Evolutionary conservation across 495 filamentous ascomycete genomes (phyloP).

Genomic region (Apiosordaria backusii): DNA sequence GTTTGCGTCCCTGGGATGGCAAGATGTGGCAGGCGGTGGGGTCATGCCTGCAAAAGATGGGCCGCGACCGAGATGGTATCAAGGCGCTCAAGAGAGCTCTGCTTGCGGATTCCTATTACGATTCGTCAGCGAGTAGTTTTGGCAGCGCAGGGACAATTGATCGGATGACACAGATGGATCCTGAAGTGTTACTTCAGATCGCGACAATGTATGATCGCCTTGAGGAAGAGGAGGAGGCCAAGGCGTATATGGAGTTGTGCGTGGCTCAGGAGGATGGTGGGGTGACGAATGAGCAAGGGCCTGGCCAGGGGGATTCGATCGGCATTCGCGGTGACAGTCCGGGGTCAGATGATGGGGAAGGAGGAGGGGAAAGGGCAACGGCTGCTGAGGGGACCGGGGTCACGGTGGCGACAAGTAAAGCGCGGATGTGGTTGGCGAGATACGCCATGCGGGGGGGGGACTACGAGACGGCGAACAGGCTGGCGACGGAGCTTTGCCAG

Average conservation of each 20-base stretch:
- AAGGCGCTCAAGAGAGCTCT: constrained; percentile 91
- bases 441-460: constrained; percentile 72
- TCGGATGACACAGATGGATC: constrained; percentile 65
- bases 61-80: constrained; percentile 77
- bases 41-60: constrained; percentile 83
- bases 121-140: constrained; percentile 49
- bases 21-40: constrained; percentile 99
- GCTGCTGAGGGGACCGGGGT: constrained; percentile 65
- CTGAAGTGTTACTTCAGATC: constrained; percentile 85
- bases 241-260: constrained; percentile 90
- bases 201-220: constrained; percentile 82
- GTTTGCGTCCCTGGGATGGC: constrained; percentile 83
- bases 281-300: constrained; percentile 24
- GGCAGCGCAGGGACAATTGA: constrained; percentile 37
- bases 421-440: constrained; percentile 88
- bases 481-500: constrained; percentile 88
- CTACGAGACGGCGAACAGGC: constrained; percentile 68
- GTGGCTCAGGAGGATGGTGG: constrained; percentile 79
- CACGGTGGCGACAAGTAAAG: constrained; percentile 83
- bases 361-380: constrained; percentile 37
- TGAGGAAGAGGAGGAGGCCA: constrained; percentile 70
- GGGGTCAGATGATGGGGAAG: constrained; percentile 45
- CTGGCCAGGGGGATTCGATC: constrained; percentile 47
- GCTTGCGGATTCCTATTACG: constrained; percentile 75
- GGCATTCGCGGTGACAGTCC: constrained; percentile 46